Base-by-base conservation (phyloP, 306 rosid species). In the Aeschynomene evenia region DNA sequence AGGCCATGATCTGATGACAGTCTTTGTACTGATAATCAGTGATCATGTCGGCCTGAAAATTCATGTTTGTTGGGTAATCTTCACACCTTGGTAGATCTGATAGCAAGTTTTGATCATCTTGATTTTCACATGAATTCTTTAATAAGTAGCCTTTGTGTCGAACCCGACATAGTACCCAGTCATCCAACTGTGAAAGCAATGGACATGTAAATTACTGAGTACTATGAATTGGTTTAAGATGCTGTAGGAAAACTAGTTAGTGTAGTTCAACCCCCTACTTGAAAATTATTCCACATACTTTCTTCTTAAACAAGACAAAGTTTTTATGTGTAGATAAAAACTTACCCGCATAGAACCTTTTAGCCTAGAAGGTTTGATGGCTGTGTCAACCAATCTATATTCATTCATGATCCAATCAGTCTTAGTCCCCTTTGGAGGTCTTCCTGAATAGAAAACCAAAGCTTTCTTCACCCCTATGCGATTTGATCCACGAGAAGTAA, bases 111-210 rank as follows among this genome's bases (percentile, higher is more conserved):
- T 72, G 66, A 63, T 64, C 76, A 75, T 77, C 86, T 63, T 53
- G 88, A 68, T 67, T 61, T 16, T 83, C 83, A 52, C 81, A 49
- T 24, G 33, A 61, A 37, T 61, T 77, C 83, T 83, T 88, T 1
- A 54, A 13, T 33, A 77, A 53, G 73, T 52, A 63, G 39, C 87
- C 91, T 68, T 76, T 86, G 19, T 75, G 76, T 71, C 86, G 81
- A 82, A 91, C 86, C 63, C 92, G 89, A 3, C 97, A 91, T 4
- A 88, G 76, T 36, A 91, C 92, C 97, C 97, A 91, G 15, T 91
- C 86, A 68, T 91, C 95, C 77, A 91, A 68, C 97, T 84, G 87
- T 43, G 31, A 64, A 51, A 76, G 22, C 60, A 78, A 40, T 53
- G 71, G 15, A 42, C 31, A 55, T 46, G 24, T 22, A 52, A 46